phyloP scores from a whole-genome alignment of 805 yeast genomes.

The Cyberlindnera mycetangii region DNA sequence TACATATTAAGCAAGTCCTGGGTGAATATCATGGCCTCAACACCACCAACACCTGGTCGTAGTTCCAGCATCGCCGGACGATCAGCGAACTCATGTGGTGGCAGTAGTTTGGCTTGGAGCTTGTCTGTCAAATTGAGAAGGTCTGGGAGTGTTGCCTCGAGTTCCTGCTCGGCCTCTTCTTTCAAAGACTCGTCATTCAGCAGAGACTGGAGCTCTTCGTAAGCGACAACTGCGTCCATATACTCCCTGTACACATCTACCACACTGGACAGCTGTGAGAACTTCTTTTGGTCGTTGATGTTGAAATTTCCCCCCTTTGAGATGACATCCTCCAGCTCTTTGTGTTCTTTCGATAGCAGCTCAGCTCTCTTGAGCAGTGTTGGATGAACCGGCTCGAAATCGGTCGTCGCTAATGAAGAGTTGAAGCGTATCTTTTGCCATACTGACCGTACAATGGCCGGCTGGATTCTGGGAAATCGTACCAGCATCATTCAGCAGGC shows the following conservation, averaged over 20 bases:
- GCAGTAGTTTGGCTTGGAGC: constrained; percentile 61
- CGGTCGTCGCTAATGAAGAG: constrained; percentile 12
- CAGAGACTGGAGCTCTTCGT: constrained; percentile 42
- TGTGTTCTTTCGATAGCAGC: constrained; percentile 38
- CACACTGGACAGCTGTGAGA: constrained; percentile 43
- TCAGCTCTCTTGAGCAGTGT: constrained; percentile 47
- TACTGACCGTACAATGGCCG: neutral
- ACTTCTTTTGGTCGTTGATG: constrained; percentile 45
- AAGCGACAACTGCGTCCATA: constrained; percentile 25
- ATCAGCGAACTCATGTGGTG: constrained; percentile 74
- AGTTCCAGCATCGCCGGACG: constrained; percentile 78
- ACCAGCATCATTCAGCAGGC: neutral
- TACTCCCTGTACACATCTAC: constrained; percentile 42
- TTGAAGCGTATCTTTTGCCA: neutral
- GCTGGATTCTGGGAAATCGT: neutral
- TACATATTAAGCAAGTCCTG: constrained; percentile 82
- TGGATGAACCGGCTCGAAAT: constrained; percentile 44
- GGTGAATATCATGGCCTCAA: constrained; percentile 87
- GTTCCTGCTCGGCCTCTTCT: constrained; percentile 62
- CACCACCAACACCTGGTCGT: constrained; percentile 95
- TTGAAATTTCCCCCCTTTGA: constrained; percentile 42
- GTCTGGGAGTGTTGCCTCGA: constrained; percentile 43
- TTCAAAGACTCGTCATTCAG: constrained; percentile 45
- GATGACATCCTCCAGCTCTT: constrained; percentile 38
- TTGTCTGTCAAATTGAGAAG: constrained; percentile 40